These are phyloP conservation scores for Globisporangium alternatum DNA, from an alignment of 352 stramenopile species.

Conservation along the genomic window DNA sequence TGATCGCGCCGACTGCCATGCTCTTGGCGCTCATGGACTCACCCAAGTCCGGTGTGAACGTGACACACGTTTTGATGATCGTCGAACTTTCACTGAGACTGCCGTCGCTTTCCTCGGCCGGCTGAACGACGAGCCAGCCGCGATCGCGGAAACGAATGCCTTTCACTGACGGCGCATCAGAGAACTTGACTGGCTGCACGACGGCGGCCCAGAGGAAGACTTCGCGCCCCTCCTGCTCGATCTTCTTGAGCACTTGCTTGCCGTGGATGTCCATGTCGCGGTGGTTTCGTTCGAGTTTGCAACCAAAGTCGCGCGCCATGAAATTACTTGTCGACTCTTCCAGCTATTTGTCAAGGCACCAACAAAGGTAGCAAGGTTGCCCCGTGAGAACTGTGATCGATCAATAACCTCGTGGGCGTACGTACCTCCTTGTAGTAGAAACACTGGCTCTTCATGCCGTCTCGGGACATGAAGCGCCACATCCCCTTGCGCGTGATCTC, in stretches of 20 bases:
- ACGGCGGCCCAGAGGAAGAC: conserved; percentile 10
- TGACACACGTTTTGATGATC: conserved; percentile 12
- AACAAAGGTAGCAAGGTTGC: background rate
- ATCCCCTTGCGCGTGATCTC: conserved; percentile 26
- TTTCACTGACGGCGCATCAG: background rate
- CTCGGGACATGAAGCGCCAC: conserved; percentile 34
- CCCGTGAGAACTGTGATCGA: background rate
- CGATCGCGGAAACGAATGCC: conserved; percentile 13
- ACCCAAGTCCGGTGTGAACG: conserved; percentile 11
- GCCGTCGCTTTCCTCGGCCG: background rate
- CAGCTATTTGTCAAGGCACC: background rate
- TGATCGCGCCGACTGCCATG: conserved; percentile 9
- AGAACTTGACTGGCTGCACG: conserved; percentile 10
- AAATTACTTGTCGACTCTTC: conserved; percentile 4
- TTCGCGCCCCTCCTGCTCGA: conserved; percentile 1
- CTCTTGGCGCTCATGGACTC: background rate
- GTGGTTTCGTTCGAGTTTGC: conserved; percentile 3
- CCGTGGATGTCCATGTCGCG: conserved; percentile 11
- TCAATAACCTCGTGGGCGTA: background rate
- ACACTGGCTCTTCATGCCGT: conserved; percentile 24
- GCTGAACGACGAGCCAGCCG: conserved; percentile 11
- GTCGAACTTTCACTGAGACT: background rate
- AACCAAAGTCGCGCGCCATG: conserved; percentile 3
- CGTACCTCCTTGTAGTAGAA: conserved; percentile 23
- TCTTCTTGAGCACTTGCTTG: conserved; percentile 13